These are phyloP conservation scores for Entomortierella chlamydospora DNA, from an alignment of 192 early-diverging fungal genomes.

Conservation along the genomic window DNA sequence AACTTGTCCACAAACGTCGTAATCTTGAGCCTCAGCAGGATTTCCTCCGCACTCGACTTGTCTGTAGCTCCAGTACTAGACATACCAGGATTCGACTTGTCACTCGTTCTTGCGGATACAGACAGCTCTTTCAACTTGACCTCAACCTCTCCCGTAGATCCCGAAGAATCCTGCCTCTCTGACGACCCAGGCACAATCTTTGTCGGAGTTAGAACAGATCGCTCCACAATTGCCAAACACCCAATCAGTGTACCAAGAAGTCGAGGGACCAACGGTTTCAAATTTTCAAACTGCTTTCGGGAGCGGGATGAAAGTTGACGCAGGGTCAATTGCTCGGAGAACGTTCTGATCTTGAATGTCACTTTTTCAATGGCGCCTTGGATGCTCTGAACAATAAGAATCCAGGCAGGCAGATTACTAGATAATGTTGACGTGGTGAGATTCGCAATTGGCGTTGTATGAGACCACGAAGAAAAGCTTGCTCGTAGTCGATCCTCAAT, in stretches of 20 bases:
- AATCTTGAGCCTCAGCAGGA: conserved; percentile 19
- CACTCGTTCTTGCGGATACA: background rate
- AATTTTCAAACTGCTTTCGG: conserved; percentile 36
- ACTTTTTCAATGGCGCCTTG: conserved; percentile 15
- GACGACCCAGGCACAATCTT: too few relatives aligned
- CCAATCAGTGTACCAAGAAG: conserved; percentile 30
- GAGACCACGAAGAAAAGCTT: conserved; percentile 2
- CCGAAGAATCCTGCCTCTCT: background rate
- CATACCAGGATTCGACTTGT: background rate
- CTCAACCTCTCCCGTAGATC: background rate
- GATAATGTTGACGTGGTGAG: background rate
- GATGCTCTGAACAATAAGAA: conserved; percentile 26
- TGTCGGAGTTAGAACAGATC: conserved; percentile 3
- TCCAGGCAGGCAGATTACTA: conserved; percentile 37
- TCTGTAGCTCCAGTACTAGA: background rate
- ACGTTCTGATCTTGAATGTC: conserved; percentile 17
- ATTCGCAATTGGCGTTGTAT: background rate
- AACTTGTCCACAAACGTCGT: conserved; percentile 50
- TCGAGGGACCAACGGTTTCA: conserved; percentile 24
- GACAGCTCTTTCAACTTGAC: background rate
- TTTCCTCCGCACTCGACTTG: conserved; percentile 9
- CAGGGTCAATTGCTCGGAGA: conserved; percentile 10
- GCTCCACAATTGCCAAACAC: conserved; percentile 31
- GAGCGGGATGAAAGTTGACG: conserved; percentile 35
- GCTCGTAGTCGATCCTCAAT: background rate